Evolutionary conservation across 129 eudicot genomes (phyloP), one percentile per base, ranked within the genome.

Genomic region (Flaveria linearis): DNA sequence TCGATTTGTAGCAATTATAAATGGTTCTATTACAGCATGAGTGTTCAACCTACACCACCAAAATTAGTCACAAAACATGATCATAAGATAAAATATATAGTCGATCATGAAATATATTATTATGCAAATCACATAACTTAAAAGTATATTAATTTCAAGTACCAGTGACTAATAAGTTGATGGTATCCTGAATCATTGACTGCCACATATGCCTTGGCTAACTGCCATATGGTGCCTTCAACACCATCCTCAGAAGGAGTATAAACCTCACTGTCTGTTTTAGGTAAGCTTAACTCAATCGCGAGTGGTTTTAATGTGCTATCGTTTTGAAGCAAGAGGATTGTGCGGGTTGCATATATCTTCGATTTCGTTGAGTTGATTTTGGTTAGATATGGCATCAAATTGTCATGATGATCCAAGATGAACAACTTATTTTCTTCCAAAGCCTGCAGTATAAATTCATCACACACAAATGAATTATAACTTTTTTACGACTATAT

Each of bases 1-100:
- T 79, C 97, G 80, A 45, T 92, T 89, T 63, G 96, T 89, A 60
- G 97, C 97, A 11, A 92, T 89, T 14, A 89, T 71, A 76, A 92
- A 89, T 22, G 97, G 97, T 85, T 92, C 97, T 5, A 86, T 87
- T n/a, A 83, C 62, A 68, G 96, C 92, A 79, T 92, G 97, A 13
- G 96, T 92, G 41, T 80, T 71, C 76, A 89, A 68, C 97, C 97
- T 92, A 84, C 60, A 63, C 61, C 1, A 17, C 49, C 17, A 73
- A 51, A 72, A 72, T 26, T 13, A 65, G 30, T n/a, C 45, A 15
- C 22, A 72, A 73, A 20, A 22, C 57, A 28, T 41, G 13, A 1
- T 3, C 4, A 30, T 17, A 36, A 12, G 22, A 20, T 20, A 20
- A 20, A 20, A 20, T 20, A 20, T 20, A 20, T 20, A 20, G 22